A percentile compares a stretch with the other conserved stretches of the same genome.
phyloP scores from a whole-genome alignment of 352 stramenopile species.

The Achlya hypogyna region DNA sequence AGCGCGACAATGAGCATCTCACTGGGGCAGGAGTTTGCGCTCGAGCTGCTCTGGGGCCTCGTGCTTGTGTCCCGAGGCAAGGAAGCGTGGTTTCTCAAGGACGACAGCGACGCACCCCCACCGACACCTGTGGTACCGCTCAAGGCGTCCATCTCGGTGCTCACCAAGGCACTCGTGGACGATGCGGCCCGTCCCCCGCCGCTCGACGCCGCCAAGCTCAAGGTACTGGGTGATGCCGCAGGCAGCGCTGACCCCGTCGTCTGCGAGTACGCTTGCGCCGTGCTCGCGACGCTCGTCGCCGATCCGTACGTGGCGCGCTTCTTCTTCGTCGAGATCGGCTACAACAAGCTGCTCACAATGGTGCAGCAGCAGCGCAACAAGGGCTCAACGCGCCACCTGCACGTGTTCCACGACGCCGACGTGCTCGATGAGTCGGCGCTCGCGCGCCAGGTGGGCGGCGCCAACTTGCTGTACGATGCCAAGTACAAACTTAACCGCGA shows the following conservation, averaged over 20 bases:
- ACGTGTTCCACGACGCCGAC: background rate
- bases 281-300: slow-evolving; percentile 3
- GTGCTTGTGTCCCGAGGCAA: slow-evolving; percentile 13
- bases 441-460: background rate
- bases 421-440: background rate
- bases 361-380: slow-evolving; percentile 11
- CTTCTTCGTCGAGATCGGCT: slow-evolving; percentile 14
- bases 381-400: background rate
- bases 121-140: background rate
- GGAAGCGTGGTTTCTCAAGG: slow-evolving; percentile 17
- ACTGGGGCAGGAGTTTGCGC: slow-evolving; percentile 15
- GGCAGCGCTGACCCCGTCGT: slow-evolving; percentile 1
- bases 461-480: slow-evolving; percentile 5
- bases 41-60: slow-evolving; percentile 12
- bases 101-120: background rate
- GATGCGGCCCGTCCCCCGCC: background rate
- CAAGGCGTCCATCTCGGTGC: background rate
- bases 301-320: background rate
- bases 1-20: background rate
- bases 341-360: slow-evolving; percentile 4
- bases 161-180: background rate
- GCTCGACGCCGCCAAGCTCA: slow-evolving; percentile 7
- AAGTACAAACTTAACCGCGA: slow-evolving; percentile 1
- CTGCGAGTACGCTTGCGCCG: slow-evolving; percentile 9
- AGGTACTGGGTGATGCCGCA: slow-evolving; percentile 4